Evolutionary conservation across 306 rosid genomes (phyloP).

Genomic region (Citrullus colocynthis): DNA sequence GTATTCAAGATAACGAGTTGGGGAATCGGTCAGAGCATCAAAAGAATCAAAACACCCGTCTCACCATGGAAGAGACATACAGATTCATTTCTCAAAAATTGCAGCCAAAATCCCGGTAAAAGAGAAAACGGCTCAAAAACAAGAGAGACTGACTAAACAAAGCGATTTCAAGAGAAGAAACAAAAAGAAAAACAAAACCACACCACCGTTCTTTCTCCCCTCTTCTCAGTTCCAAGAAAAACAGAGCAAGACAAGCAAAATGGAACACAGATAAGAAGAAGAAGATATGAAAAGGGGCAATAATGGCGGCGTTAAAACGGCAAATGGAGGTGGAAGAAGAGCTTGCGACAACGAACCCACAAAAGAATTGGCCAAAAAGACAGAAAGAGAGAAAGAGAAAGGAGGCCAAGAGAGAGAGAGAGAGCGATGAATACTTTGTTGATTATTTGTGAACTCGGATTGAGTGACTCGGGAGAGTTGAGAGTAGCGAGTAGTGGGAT

Average conservation of each 20-base stretch:
- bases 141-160: neutral
- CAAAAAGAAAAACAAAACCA: neutral
- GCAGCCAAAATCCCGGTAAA: neutral
- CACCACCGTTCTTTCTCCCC: neutral
- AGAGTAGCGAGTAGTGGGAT: neutral
- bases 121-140: neutral
- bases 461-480: neutral
- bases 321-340: conserved; percentile 1
- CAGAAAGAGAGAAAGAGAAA: neutral
- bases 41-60: neutral
- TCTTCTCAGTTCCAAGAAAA: neutral
- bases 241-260: neutral
- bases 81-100: neutral
- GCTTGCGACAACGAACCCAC: neutral
- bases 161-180: neutral
- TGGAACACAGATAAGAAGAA: neutral
- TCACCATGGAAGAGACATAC: neutral
- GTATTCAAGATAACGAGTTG: neutral
- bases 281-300: neutral
- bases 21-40: neutral
- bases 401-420: neutral
- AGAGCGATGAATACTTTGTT: neutral
- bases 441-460: neutral
- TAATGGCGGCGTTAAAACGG: conserved; percentile 2
- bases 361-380: neutral